These are phyloP conservation scores for Hygrophila difformis DNA, from an alignment of 257 asterid genomes.

Conservation along the genomic window DNA sequence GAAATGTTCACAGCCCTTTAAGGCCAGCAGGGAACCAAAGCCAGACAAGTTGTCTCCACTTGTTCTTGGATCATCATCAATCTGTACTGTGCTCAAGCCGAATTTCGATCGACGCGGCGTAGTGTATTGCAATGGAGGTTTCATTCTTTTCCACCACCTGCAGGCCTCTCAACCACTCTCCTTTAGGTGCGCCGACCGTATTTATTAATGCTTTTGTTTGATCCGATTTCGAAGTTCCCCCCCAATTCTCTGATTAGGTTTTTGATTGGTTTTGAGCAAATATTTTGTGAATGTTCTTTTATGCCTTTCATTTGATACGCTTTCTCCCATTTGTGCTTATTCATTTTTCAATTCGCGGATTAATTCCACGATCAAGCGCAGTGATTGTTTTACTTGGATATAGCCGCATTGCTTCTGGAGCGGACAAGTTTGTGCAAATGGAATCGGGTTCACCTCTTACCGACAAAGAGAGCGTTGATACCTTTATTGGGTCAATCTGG, in stretches of 20 bases:
- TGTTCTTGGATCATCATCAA: too few species aligned
- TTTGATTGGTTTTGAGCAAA: not conserved
- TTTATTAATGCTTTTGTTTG: not conserved
- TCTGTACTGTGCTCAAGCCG: too few species aligned
- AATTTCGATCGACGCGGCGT: slow-evolving; percentile 9
- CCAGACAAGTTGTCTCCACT: too few species aligned
- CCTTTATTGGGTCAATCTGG: slow-evolving; percentile 25
- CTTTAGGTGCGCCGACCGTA: slow-evolving; percentile 30
- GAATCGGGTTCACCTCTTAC: slow-evolving; percentile 27
- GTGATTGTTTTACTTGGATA: slow-evolving; percentile 15
- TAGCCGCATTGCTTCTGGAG: slow-evolving; percentile 33
- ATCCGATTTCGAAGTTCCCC: not conserved
- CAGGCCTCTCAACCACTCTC: slow-evolving; percentile 23
- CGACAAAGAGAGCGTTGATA: slow-evolving; percentile 22
- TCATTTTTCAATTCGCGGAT: not conserved
- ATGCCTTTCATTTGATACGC: not conserved
- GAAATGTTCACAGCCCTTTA: too few species aligned
- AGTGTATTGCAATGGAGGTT: slow-evolving; percentile 38
- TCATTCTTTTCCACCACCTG: slow-evolving; percentile 34
- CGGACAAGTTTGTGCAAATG: slow-evolving; percentile 21
- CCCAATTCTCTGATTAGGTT: slow-evolving; percentile 12
- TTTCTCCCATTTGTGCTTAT: not conserved
- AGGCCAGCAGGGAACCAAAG: too few species aligned
- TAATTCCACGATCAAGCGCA: slow-evolving; percentile 5
- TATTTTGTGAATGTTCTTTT: too few species aligned